Evolutionary conservation across 164 flowering plant genomes (phyloP).

Genomic region (Berberis vulgaris): DNA sequence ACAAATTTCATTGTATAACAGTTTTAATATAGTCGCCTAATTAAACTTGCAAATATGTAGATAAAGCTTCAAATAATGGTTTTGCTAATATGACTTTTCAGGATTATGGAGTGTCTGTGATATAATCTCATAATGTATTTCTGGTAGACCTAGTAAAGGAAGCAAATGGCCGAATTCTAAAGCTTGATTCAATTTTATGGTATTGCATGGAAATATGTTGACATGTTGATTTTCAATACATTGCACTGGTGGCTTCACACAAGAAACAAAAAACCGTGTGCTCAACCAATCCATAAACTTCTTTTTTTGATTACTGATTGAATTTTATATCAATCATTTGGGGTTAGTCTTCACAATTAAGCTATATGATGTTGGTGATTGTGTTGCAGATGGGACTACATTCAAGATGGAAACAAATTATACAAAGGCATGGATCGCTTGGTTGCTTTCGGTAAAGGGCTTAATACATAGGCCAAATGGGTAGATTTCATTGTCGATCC

Average conservation of each 20-base stretch:
- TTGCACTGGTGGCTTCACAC: slow-evolving; percentile 19
- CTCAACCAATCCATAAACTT: not conserved
- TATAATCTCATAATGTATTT: slow-evolving; percentile 28
- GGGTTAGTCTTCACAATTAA: not conserved
- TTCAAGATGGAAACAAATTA: slow-evolving; percentile 34
- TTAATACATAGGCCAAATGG: slow-evolving; percentile 84
- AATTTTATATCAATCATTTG: not conserved
- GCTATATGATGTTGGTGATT: not conserved
- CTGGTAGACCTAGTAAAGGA: slow-evolving; percentile 29
- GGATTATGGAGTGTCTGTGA: slow-evolving; percentile 23
- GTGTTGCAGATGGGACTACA: slow-evolving; percentile 56
- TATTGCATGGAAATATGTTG: slow-evolving; percentile 28
- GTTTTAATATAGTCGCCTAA: too few relatives aligned
- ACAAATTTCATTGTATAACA: too few relatives aligned
- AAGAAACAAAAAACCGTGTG: not conserved
- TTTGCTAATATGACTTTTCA: slow-evolving; percentile 6
- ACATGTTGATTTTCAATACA: slow-evolving; percentile 39
- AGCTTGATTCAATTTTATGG: slow-evolving; percentile 33
- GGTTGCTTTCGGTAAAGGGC: slow-evolving; percentile 54
- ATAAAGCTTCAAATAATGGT: too few relatives aligned
- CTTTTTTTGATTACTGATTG: not conserved
- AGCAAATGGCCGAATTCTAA: slow-evolving; percentile 18
- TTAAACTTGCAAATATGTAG: too few relatives aligned
- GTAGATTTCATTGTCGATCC: slow-evolving; percentile 48
- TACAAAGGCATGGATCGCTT: slow-evolving; percentile 73